Evolutionary conservation across 2,329 filamentous ascomycete genomes (phyloP).

Genomic region (Cytospora leucostoma): DNA sequence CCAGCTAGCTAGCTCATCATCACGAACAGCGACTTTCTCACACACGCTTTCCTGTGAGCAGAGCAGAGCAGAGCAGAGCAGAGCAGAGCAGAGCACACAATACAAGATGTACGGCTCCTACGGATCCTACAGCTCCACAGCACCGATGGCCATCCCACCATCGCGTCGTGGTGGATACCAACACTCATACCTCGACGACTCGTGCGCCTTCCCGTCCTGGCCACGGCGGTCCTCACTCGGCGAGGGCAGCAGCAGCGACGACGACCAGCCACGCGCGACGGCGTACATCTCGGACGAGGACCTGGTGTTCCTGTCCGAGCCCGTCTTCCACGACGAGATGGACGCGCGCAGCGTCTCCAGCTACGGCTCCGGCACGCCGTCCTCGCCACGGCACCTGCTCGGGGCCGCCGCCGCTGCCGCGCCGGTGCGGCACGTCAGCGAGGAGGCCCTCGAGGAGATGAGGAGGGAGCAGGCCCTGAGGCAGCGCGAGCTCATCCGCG

Average conservation of each 20-base stretch:
- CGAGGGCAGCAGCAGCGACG: constrained; percentile 39
- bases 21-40: constrained; percentile 22
- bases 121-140: constrained; percentile 52
- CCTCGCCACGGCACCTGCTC: no score
- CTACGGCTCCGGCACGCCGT: constrained; percentile 47
- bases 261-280: constrained; percentile 46
- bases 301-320: constrained; percentile 50
- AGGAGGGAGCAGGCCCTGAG: constrained; percentile 53
- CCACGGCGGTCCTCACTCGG: constrained; percentile 56
- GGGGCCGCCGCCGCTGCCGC: constrained; percentile 33
- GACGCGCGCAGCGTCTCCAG: constrained; percentile 50
- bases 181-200: constrained; percentile 42
- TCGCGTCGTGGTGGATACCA: constrained; percentile 34
- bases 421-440: constrained; percentile 40
- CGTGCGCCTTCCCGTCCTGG: constrained; percentile 62
- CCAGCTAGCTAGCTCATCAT: constrained; percentile 11
- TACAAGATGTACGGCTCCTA: constrained; percentile 43
- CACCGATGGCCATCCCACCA: constrained; percentile 49
- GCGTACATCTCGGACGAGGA: constrained; percentile 66
- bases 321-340: constrained; percentile 51
- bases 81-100: constrained; percentile 29
- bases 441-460: constrained; percentile 52
- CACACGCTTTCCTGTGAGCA: constrained; percentile 23
- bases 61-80: constrained; percentile 21
- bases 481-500: constrained; percentile 55